phyloP scores from a whole-genome alignment of 78 protist genomes.

The Bodo saltans region DNA sequence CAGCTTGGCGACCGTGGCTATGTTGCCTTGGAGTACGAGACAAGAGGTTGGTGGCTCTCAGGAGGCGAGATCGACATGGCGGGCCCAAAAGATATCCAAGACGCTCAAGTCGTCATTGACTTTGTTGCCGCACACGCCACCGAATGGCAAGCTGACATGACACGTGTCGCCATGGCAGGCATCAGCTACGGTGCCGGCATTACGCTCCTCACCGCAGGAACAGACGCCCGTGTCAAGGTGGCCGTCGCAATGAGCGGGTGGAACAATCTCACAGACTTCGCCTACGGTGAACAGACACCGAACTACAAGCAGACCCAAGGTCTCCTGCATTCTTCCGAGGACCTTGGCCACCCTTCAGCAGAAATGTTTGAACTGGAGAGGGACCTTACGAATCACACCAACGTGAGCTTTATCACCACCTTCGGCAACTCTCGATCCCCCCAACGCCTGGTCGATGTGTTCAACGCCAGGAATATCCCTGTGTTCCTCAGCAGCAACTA shows the following conservation, averaged over 20 bases:
- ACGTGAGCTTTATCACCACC: not conserved
- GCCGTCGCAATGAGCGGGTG: slow-evolving; percentile 34
- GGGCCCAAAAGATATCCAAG: slow-evolving; percentile 18
- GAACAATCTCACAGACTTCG: not conserved
- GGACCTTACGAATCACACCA: not conserved
- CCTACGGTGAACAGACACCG: slow-evolving; percentile 1
- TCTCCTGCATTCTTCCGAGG: not conserved
- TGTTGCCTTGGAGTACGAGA: slow-evolving; percentile 34
- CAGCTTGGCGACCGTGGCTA: not conserved
- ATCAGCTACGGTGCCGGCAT: slow-evolving; percentile 41
- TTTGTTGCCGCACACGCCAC: not conserved
- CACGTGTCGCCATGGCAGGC: slow-evolving; percentile 7
- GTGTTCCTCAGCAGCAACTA: slow-evolving; percentile 23
- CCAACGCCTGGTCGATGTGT: not conserved
- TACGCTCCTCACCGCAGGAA: slow-evolving; percentile 5
- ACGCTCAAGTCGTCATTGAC: slow-evolving; percentile 2
- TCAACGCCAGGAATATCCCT: slow-evolving; percentile 1
- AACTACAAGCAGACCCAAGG: not conserved
- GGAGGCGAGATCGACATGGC: slow-evolving; percentile 33
- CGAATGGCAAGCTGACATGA: not conserved
- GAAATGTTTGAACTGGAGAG: not conserved
- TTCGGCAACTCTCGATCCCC: slow-evolving; percentile 12
- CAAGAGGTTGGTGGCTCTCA: slow-evolving; percentile 15
- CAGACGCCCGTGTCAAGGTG: slow-evolving; percentile 21
- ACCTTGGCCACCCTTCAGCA: not conserved